Conservation (phyloP, 352 stramenopile genomes). For the Phytophthora crassamura region DNA sequence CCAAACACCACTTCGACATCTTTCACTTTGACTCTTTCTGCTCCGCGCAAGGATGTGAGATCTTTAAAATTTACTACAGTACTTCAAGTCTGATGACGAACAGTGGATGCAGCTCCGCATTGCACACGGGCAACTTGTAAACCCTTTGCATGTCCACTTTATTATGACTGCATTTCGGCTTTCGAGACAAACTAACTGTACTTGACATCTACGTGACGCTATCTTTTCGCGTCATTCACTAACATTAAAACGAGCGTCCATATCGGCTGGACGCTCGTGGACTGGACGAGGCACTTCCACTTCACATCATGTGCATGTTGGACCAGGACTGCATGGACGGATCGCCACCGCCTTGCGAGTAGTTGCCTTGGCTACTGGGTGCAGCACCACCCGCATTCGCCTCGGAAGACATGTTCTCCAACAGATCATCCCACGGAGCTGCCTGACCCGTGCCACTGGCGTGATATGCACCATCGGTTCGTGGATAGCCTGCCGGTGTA, state of each 20-base stretch:
- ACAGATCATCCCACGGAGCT: slow-evolving; percentile 73
- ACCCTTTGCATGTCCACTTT: slow-evolving; percentile 19
- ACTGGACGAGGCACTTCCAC: not conserved
- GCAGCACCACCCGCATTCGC: slow-evolving; percentile 19
- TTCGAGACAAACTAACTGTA: slow-evolving; percentile 20
- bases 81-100: slow-evolving; percentile 26
- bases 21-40: not conserved
- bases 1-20: not conserved
- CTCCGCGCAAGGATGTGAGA: not conserved
- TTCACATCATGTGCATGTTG: slow-evolving; percentile 79
- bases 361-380: slow-evolving; percentile 21
- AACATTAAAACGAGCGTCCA: slow-evolving; percentile 18
- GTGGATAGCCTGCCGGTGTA: slow-evolving; percentile 20
- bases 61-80: slow-evolving; percentile 10
- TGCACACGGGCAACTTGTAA: not conserved
- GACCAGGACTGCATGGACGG: slow-evolving; percentile 71
- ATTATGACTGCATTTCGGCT: slow-evolving; percentile 32
- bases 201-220: slow-evolving; percentile 33
- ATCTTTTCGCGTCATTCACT: slow-evolving; percentile 35
- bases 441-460: slow-evolving; percentile 18
- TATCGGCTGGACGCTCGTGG: slow-evolving; percentile 1
- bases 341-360: slow-evolving; percentile 46
- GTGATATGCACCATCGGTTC: slow-evolving; percentile 28
- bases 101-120: slow-evolving; percentile 1
- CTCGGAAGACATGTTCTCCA: slow-evolving; percentile 73